Conservation (phyloP, 2,329 filamentous ascomycete species). For the Epichloe amarillans region DNA sequence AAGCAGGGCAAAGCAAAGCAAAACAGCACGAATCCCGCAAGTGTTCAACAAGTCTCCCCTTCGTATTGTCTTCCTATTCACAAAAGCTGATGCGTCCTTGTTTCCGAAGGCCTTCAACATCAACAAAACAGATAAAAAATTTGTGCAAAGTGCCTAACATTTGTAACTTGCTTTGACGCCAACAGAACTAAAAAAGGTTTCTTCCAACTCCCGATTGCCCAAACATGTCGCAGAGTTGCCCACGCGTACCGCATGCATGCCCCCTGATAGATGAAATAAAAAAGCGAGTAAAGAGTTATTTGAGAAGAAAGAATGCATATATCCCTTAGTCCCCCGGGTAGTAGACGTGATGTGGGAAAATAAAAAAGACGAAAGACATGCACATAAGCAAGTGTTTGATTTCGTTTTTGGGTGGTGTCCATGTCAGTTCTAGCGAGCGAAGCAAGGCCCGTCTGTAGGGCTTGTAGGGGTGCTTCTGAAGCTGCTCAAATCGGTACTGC, state of each 20-base stretch:
- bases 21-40: no score
- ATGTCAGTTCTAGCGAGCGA: constrained; percentile 12
- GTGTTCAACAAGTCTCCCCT: background rate
- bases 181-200: background rate
- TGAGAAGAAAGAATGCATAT: constrained; percentile 2
- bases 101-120: background rate
- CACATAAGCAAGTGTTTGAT: background rate
- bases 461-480: constrained; percentile 44
- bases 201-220: constrained; percentile 6
- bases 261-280: background rate
- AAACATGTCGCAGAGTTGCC: constrained; percentile 1
- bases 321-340: background rate
- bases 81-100: background rate
- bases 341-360: background rate
- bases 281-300: constrained; percentile 3
- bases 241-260: background rate
- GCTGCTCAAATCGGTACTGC: constrained; percentile 61
- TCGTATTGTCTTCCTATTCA: background rate
- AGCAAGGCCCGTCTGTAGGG: constrained; percentile 32
- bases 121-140: background rate
- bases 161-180: constrained; percentile 4
- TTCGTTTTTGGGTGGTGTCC: background rate
- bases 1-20: no score
- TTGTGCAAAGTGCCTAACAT: background rate
- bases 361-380: background rate